These are phyloP conservation scores for Cyberlindnera xylosilytica DNA, from an alignment of 805 yeast species.

Conservation along the genomic window DNA sequence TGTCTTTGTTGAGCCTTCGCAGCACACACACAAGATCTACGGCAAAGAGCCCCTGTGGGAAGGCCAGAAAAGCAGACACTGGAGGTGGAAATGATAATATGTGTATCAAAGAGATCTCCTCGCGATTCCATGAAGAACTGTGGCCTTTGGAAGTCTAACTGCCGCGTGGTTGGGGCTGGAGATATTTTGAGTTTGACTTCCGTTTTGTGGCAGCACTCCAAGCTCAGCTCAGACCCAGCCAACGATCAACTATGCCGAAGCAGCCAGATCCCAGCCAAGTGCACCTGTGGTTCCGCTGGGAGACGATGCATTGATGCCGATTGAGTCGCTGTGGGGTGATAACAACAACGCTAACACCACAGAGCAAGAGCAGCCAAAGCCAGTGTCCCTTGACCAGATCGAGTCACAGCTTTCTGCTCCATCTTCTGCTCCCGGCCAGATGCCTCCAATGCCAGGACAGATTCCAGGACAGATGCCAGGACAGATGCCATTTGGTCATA, in stretches of 20 bases:
- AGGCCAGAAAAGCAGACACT: too few species aligned
- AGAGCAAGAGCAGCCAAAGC: constrained; percentile 24
- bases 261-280: constrained; percentile 29
- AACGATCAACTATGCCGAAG: constrained; percentile 41
- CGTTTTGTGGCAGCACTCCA: too few species aligned
- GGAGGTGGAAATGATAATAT: too few species aligned
- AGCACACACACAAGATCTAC: too few species aligned
- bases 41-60: too few species aligned
- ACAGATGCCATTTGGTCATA: constrained; percentile 14
- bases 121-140: too few species aligned
- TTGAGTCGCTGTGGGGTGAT: constrained; percentile 68
- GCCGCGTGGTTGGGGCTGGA: too few species aligned
- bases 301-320: constrained; percentile 54
- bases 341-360: constrained; percentile 19
- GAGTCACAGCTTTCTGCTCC: constrained; percentile 54
- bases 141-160: too few species aligned
- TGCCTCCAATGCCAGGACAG: constrained; percentile 7
- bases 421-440: constrained; percentile 14
- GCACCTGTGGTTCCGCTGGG: constrained; percentile 11
- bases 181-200: too few species aligned
- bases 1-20: too few species aligned
- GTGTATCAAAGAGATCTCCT: too few species aligned
- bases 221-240: constrained; percentile 16
- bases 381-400: constrained; percentile 76
- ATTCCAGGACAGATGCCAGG: constrained; percentile 10